phyloP scores from a whole-genome alignment of 768 basidiomycete genomes.

The Leccinellum luteum region DNA sequence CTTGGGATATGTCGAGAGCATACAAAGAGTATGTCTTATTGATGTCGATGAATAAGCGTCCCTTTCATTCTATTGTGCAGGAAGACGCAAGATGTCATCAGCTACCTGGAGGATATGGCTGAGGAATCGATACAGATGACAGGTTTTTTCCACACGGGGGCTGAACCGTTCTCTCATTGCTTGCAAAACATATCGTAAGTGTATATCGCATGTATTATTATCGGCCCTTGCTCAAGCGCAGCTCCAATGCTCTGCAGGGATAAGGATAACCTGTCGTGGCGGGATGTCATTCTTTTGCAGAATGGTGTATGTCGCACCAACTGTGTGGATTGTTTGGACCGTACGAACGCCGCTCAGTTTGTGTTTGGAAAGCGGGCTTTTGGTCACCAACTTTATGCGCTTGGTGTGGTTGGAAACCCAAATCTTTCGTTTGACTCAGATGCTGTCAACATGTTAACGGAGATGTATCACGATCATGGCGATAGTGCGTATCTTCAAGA shows the following conservation, averaged over 20 bases:
- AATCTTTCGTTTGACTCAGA: constrained; percentile 90
- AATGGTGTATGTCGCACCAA: constrained; percentile 92
- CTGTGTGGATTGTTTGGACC: constrained; percentile 95
- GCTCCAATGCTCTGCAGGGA: constrained; percentile 23
- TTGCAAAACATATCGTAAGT: constrained; percentile 43
- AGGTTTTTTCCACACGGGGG: constrained; percentile 92
- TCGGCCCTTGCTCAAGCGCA: neutral
- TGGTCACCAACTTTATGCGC: constrained; percentile 92
- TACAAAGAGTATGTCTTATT: constrained; percentile 76
- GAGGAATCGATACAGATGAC: constrained; percentile 92
- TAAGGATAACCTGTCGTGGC: constrained; percentile 42
- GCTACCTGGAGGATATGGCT: constrained; percentile 90
- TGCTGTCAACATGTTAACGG: constrained; percentile 93
- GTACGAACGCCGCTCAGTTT: constrained; percentile 96
- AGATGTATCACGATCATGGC: constrained; percentile 98
- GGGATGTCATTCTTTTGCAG: constrained; percentile 74
- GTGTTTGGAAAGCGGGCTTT: constrained; percentile 94
- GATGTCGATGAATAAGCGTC: neutral
- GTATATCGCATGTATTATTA: neutral
- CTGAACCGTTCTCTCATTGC: constrained; percentile 77
- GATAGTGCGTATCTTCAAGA: constrained; percentile 61
- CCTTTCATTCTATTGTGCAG: constrained; percentile 36
- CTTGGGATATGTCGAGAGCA: constrained; percentile 96
- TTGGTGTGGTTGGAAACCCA: constrained; percentile 84
- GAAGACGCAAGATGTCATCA: constrained; percentile 94